phyloP scores from a whole-genome alignment of 2,329 filamentous ascomycete genomes.

The Mycogone perniciosa region DNA sequence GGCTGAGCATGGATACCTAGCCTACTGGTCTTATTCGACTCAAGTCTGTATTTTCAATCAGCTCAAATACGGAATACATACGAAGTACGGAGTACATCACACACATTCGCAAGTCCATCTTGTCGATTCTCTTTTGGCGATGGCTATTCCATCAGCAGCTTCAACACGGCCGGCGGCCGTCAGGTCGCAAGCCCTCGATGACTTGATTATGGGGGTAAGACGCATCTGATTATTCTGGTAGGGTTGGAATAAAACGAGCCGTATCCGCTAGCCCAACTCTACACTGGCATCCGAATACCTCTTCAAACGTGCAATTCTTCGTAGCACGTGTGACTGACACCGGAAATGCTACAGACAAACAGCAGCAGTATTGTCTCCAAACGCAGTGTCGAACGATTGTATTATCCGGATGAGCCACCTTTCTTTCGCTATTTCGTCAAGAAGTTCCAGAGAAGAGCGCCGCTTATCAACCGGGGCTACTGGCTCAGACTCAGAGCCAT shows the following conservation, averaged over 20 bases:
- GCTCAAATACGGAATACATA: no score
- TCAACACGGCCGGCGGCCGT: slow-evolving; percentile 6
- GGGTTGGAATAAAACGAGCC: not conserved
- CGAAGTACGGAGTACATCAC: no score
- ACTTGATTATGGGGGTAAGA: slow-evolving; percentile 51
- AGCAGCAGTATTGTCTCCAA: slow-evolving; percentile 91
- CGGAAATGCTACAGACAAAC: slow-evolving; percentile 56
- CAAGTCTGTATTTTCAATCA: no score
- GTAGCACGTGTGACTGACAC: not conserved
- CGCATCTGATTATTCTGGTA: not conserved
- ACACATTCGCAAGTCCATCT: no score
- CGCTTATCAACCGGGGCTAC: slow-evolving; percentile 85
- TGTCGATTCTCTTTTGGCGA: not conserved
- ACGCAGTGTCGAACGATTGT: slow-evolving; percentile 83
- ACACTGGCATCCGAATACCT: not conserved
- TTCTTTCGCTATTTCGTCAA: slow-evolving; percentile 85
- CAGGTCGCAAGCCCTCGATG: slow-evolving; percentile 35
- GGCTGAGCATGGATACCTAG: no score
- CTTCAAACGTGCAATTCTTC: not conserved
- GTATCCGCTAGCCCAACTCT: not conserved
- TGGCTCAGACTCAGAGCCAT: slow-evolving; percentile 80
- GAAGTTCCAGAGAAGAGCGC: slow-evolving; percentile 75
- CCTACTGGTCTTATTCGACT: no score
- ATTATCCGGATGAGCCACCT: slow-evolving; percentile 69
- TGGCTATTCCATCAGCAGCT: not conserved